These are phyloP conservation scores for Westerdykella aurantiaca DNA, from an alignment of 2,329 filamentous ascomycete species.

Conservation along the genomic window DNA sequence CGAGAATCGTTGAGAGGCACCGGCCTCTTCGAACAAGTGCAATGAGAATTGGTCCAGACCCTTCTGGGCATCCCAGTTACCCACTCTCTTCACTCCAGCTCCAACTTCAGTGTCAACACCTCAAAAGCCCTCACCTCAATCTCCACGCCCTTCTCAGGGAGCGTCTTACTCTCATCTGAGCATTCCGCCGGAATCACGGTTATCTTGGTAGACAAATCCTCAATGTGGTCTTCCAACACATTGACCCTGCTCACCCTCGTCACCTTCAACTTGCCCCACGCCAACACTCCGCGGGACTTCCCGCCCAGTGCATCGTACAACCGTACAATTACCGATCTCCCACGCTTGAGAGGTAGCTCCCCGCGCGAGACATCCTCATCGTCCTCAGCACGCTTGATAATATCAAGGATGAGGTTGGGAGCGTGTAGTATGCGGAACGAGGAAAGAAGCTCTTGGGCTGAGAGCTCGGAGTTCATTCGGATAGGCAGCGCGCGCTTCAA, in stretches of 20 bases:
- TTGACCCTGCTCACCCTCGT: slow-evolving; percentile 78
- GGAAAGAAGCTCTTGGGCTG: slow-evolving; percentile 33
- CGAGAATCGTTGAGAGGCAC: no score
- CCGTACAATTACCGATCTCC: slow-evolving; percentile 73
- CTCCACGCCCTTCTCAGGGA: slow-evolving; percentile 47
- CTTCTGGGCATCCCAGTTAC: neutral
- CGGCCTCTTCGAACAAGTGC: no score
- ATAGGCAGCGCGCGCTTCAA: slow-evolving; percentile 24
- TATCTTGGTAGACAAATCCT: slow-evolving; percentile 37
- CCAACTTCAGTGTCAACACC: slow-evolving; percentile 71
- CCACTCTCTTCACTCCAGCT: slow-evolving; percentile 7
- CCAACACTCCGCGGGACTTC: slow-evolving; percentile 64
- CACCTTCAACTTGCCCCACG: slow-evolving; percentile 60
- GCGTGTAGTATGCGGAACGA: slow-evolving; percentile 63
- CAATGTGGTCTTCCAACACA: slow-evolving; percentile 78
- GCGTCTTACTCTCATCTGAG: slow-evolving; percentile 28
- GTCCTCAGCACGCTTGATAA: slow-evolving; percentile 74
- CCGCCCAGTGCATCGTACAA: slow-evolving; percentile 89
- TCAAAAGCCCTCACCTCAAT: slow-evolving; percentile 68
- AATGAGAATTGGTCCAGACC: no score
- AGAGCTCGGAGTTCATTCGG: slow-evolving; percentile 5
- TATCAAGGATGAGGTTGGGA: slow-evolving; percentile 71
- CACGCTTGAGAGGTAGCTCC: slow-evolving; percentile 57
- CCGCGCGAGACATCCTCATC: slow-evolving; percentile 49
- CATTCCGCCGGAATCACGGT: slow-evolving; percentile 40